Conservation (phyloP, 495 filamentous ascomycete genomes). For the Chaetomium cochliodes region DNA sequence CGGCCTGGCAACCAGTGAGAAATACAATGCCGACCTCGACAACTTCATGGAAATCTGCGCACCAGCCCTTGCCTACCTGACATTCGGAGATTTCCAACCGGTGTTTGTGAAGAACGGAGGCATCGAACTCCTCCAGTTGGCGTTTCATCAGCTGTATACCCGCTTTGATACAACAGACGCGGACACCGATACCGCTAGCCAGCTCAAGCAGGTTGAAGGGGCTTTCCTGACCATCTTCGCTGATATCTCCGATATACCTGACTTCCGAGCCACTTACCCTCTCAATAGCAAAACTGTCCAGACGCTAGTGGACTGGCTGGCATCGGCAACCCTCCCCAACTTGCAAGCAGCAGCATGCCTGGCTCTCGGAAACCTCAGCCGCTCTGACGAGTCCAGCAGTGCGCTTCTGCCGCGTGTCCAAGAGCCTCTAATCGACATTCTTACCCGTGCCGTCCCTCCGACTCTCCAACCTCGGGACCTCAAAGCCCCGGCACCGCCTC, state of each 20-base stretch:
- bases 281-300: constrained; percentile 47
- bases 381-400: constrained; percentile 63
- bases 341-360: constrained; percentile 74
- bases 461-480: constrained; percentile 4
- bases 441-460: constrained; percentile 39
- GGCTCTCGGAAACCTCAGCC: constrained; percentile 73
- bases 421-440: constrained; percentile 52
- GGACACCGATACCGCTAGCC: constrained; percentile 50
- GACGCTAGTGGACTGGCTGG: constrained; percentile 51
- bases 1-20: constrained; percentile 28
- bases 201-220: constrained; percentile 53
- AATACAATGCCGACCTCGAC: constrained; percentile 35
- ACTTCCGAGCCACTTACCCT: constrained; percentile 47
- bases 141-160: constrained; percentile 35
- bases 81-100: constrained; percentile 45
- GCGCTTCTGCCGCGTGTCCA: constrained; percentile 60
- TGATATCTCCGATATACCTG: constrained; percentile 60
- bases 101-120: constrained; percentile 41
- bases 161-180: constrained; percentile 31
- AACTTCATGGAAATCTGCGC: constrained; percentile 38
- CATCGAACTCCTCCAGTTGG: constrained; percentile 34
- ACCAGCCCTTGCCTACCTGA: constrained; percentile 44
- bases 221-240: constrained; percentile 59
- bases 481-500: constrained; percentile 29
- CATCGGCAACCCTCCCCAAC: constrained; percentile 33